phyloP scores from a whole-genome alignment of 352 stramenopile species.

The Blastocystis hominis region DNA sequence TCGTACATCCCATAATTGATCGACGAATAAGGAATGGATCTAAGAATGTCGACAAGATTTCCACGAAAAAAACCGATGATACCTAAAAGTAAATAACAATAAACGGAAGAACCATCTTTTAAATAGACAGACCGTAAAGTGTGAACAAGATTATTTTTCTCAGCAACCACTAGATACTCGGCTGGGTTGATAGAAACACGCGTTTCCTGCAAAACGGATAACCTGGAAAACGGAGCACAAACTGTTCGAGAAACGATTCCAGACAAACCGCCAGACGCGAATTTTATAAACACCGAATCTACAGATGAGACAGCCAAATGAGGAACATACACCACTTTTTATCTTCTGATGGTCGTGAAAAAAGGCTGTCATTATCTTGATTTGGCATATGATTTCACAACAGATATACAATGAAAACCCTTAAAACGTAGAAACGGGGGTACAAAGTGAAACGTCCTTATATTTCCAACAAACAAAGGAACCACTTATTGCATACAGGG shows the following conservation, averaged over 20 bases:
- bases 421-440: constrained; percentile 29
- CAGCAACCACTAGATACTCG: constrained; percentile 32
- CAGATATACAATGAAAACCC: background rate
- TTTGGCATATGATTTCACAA: constrained; percentile 5
- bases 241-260: constrained; percentile 38
- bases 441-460: background rate
- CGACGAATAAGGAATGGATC: constrained; percentile 47
- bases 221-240: constrained; percentile 53
- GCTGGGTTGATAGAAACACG: constrained; percentile 18
- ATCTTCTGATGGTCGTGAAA: background rate
- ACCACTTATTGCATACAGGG: background rate
- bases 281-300: constrained; percentile 43
- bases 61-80: constrained; percentile 52
- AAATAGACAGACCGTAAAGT: constrained; percentile 27
- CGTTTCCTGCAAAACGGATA: constrained; percentile 51
- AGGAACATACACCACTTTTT: constrained; percentile 10
- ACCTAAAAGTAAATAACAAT: constrained; percentile 14
- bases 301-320: background rate
- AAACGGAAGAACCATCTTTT: background rate
- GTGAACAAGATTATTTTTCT: constrained; percentile 41
- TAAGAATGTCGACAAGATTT: constrained; percentile 52
- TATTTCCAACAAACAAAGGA: background rate
- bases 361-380: background rate
- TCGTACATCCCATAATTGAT: constrained; percentile 57
- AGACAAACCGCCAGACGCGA: constrained; percentile 28